phyloP scores from a whole-genome alignment of 345 rosid species.

The Cardamine resedifolia region DNA sequence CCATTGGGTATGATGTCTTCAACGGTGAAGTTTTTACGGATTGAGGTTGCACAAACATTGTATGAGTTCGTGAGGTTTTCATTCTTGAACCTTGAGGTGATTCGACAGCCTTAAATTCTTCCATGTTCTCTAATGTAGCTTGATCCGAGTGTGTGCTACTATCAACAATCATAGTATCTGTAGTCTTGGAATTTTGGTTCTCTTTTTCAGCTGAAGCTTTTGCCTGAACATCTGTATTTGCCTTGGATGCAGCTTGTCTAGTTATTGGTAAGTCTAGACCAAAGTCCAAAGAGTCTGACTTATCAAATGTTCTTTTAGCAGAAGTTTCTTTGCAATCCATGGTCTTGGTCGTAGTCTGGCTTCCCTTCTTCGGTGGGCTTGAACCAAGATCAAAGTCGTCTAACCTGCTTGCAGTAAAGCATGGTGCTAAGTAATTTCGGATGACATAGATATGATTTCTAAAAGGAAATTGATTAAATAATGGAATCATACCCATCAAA shows the following conservation, averaged over 20 bases:
- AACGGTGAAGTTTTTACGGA: conserved; percentile 25
- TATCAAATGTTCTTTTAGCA: conserved; percentile 30
- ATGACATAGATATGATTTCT: neutral
- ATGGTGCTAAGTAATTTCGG: conserved; percentile 28
- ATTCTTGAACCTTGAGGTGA: conserved; percentile 29
- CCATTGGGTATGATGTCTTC: conserved; percentile 15
- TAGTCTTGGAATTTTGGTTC: conserved; percentile 35
- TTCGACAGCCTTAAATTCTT: conserved; percentile 34
- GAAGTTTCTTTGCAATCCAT: conserved; percentile 34
- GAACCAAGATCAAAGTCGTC: conserved; percentile 57
- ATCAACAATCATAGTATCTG: conserved; percentile 28
- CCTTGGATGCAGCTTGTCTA: conserved; percentile 25
- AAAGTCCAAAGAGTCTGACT: conserved; percentile 33
- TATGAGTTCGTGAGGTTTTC: conserved; percentile 31
- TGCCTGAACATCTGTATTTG: conserved; percentile 33
- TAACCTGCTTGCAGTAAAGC: conserved; percentile 47
- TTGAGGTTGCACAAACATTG: conserved; percentile 32
- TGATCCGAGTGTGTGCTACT: conserved; percentile 24
- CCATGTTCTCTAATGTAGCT: conserved; percentile 33
- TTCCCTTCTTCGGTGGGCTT: conserved; percentile 43
- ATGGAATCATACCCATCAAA: conserved; percentile 59
- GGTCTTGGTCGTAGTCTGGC: conserved; percentile 37
- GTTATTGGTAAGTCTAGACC: conserved; percentile 14
- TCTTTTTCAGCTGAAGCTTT: conserved; percentile 39
- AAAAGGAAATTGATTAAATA: neutral